Evolutionary conservation across 2,329 filamentous ascomycete genomes (phyloP), one percentile per base, ranked within the genome.

Genomic region (Cladosporium halotolerans): DNA sequence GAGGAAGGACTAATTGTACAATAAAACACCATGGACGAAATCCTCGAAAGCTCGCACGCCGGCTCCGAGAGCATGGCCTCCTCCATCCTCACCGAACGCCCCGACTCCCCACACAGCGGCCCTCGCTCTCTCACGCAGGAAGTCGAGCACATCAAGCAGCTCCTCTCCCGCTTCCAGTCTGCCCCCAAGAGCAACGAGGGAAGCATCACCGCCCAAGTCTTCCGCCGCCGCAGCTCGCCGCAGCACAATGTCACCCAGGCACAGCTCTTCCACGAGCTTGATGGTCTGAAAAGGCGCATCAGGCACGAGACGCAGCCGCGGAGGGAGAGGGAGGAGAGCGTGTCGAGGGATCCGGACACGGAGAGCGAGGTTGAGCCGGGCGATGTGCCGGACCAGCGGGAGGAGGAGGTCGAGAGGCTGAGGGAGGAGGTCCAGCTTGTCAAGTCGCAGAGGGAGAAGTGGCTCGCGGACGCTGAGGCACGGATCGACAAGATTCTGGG

Each of bases 401-500:
- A 67, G 33, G 66, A 64, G 45, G 64, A 67, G 57, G 42, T 68
- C 31, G 61, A 64, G 46, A 58, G 55, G 31, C 53, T 63, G 16
- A 57, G 61, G 23, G 60, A 64, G 40, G 60, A 63, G 56, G 49
- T 65, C 32, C 54, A 47, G 51, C 54, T 60, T 40, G 61, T 58
- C 42, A 60, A 58, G 51, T 60, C 61, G 49, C 58, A 58, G 45
- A 57, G 62, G 52, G 59, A 63, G 54, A 60, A 63, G 54, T 63
- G 65, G 60, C 43, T 70, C n/a, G 66, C 66, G 53, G 58, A 58
- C 19, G 68, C 68, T 7, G 68, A 70, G 55, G 54, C 51, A 18
- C 58, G 64, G n/a, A 63, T 69, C 11, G 68, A 70, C 54, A 48
- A 56, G 28, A 53, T 67, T 36, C 61, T 62, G 23, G 59, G 55